Evolutionary conservation across 1,139 yeast genomes (phyloP), one percentile per base, ranked within the genome.

Genomic region (Diutina sp.): DNA sequence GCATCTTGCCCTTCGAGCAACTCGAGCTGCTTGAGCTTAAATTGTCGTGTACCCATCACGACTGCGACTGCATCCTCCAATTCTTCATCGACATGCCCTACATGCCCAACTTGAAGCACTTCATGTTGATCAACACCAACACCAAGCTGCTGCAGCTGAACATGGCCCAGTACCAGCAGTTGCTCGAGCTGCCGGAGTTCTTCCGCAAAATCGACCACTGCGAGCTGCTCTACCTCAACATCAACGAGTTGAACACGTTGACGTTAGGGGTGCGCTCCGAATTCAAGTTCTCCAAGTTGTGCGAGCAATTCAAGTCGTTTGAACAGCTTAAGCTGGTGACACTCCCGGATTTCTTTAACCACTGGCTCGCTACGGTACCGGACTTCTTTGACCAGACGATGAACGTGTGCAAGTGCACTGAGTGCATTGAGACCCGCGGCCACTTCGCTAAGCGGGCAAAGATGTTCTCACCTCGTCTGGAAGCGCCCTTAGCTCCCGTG

Each of bases 321-420:
- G 51, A 61, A 0, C 58, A 59, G 18, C 58, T 67, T 25, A 51
- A 58, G 8, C 61, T 60, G 30, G 57, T 68, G 35, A 58, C 61
- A 2, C 59, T 68, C 16, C 71, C 71, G 1, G 72, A 68, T 58
- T 68, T 66, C 54, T 67, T 68, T 60, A 61, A 66, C 57, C 63
- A 62, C 38, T 68, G 70, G 70, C 54, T 63, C n/a, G 58, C 58
- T 5, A 59, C 60, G 32, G 60, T 66, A 21, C 63, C 65, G 0
- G 30, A 48, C 6, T 53, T 61, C 2, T 58, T 61, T n/a, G 57
- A 56, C 21, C 46, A 44, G 21, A 46, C 51, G 59, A 56, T 54
- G 46, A 55, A 29, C 38, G 52, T 6, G n/a, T 68, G 72, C 56
- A 45, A 59, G 3, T 68, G 72, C 53, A 7, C 38, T 5, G 57